Evolutionary conservation across 2,329 filamentous ascomycete genomes (phyloP), one percentile per base, ranked within the genome.

Genomic region (Lasiodiplodia sp.): DNA sequence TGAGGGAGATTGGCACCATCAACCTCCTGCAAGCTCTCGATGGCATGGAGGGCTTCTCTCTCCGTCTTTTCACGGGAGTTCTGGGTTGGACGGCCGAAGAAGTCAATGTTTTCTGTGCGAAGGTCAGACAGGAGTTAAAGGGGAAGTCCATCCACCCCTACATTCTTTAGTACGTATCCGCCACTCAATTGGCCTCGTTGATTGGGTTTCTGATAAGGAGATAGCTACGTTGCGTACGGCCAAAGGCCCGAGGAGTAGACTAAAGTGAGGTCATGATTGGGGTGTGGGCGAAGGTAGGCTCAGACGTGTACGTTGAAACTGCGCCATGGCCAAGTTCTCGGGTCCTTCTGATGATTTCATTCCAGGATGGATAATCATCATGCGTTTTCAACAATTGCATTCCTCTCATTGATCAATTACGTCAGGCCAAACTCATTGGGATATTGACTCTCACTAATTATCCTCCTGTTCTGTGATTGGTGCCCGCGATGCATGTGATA

Each of bases 31-130:
- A 82, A 64, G 78, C 78, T 44, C 72, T 80, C 2, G 78, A 83
- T 12, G 80, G 79, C 0, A 72, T 83, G 14, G 79, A 83, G 70
- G 81, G 77, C 1, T 82, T 81, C 69, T 80, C 80, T 57, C 72
- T 83, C 69, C 79, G 80, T 2, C 72, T 82, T 37, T 74, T 83
- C 64, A 82, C 80, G 1, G 71, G 79, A 44, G 76, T 74, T 5
- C 70, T 84, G 21, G 78, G 79, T 11, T 84, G 82, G 82, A 77
- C 71, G 53, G 75, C 78, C 28, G 77, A 81, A 31, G 82, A 84
- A 71, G 81, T 84, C 3, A 79, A 83, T 63, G 75, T 83, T 4
- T 77, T 84, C 56, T 71, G 76, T 37, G 73, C 73, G 0, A 74
- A 75, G 52, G 72, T 74, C 2, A 65, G 75, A 14, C 69, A 69